These are phyloP conservation scores for Cystobasidium slooffiae DNA, from an alignment of 1,284 basidiomycete genomes.

Conservation along the genomic window DNA sequence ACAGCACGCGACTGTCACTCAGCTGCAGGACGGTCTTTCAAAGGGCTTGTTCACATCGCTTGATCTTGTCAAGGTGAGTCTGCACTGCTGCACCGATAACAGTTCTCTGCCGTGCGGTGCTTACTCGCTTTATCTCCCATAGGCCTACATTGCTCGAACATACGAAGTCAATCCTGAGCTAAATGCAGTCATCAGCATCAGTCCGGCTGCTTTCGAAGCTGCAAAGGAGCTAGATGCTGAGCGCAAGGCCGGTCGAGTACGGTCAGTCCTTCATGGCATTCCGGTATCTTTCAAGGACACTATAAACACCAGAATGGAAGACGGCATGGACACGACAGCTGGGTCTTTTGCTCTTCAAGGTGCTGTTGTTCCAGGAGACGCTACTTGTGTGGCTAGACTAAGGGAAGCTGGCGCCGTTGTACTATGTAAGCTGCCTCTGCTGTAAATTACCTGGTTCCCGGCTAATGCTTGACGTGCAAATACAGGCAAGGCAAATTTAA, in stretches of 20 bases:
- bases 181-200: constrained; percentile 68
- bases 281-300: constrained; percentile 74
- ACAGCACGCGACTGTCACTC: constrained; percentile 66
- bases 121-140: neutral
- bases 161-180: constrained; percentile 71
- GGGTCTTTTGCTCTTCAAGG: constrained; percentile 60
- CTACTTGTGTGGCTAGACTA: constrained; percentile 66
- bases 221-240: constrained; percentile 66
- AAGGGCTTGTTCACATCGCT: constrained; percentile 66
- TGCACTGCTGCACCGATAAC: too few species aligned
- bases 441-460: too few species aligned
- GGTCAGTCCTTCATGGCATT: constrained; percentile 69
- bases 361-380: constrained; percentile 66
- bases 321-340: constrained; percentile 67
- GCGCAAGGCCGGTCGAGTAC: constrained; percentile 60
- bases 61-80: constrained; percentile 66
- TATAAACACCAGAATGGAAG: constrained; percentile 64
- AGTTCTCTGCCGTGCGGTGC: too few species aligned
- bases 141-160: constrained; percentile 72
- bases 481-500: constrained; percentile 57
- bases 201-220: constrained; percentile 65
- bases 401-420: constrained; percentile 71
- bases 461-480: neutral
- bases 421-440: constrained; percentile 52
- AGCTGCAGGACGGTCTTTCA: constrained; percentile 65